Conservation (phyloP, 2,329 filamentous ascomycete species). For the Aspergillus uvarum region DNA sequence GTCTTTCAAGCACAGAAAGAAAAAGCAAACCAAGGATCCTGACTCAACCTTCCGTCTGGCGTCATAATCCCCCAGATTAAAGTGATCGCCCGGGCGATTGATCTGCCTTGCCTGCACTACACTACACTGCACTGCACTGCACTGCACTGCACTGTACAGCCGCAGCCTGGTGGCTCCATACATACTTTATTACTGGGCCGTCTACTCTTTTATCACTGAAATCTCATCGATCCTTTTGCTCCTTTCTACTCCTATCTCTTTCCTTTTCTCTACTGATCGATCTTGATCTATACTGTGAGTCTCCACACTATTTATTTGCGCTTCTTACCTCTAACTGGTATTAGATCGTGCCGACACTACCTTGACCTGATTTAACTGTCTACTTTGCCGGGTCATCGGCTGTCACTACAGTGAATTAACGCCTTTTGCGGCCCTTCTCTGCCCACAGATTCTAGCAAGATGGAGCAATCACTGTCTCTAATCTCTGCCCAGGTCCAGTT, state of each 20-base stretch:
- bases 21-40: conserved; percentile 13
- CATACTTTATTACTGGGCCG: not conserved
- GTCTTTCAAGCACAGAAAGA: conserved; percentile 20
- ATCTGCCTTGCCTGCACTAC: not conserved
- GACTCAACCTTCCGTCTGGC: not conserved
- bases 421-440: not conserved
- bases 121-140: not conserved
- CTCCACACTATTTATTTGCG: not conserved
- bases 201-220: conserved; percentile 1
- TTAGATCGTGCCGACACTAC: not conserved
- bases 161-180: not conserved
- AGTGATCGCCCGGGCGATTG: not conserved
- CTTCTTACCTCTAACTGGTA: not conserved
- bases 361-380: not conserved
- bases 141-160: not conserved
- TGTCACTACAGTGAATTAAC: not conserved
- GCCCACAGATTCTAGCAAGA: conserved; percentile 7
- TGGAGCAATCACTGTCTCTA: conserved; percentile 32
- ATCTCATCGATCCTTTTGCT: not conserved
- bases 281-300: not conserved
- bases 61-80: not conserved
- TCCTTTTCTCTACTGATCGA: too few species aligned
- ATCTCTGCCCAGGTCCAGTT: conserved; percentile 35
- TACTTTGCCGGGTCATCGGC: not conserved
- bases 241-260: not conserved